A percentile compares a stretch with the other conserved stretches of the same genome.
These are phyloP conservation scores for Cornus florida DNA, from an alignment of 148 eudicot species.

Conservation along the genomic window DNA sequence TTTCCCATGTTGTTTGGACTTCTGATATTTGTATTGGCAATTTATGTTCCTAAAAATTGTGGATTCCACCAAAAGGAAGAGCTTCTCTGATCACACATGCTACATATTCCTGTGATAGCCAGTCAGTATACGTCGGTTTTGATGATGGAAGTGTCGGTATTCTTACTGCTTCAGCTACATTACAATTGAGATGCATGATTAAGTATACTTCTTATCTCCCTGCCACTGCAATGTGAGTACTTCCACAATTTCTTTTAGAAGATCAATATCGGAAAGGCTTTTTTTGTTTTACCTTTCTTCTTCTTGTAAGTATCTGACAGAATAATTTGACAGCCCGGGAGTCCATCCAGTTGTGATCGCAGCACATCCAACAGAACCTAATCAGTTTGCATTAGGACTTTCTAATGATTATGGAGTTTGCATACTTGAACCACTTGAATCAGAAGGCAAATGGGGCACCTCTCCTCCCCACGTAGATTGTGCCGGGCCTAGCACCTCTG, in stretches of 20 bases:
- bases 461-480: not conserved
- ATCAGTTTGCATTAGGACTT: conserved; percentile 16
- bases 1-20: not conserved
- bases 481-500: not conserved
- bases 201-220: conserved; percentile 71
- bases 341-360: conserved; percentile 75
- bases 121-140: conserved; percentile 68
- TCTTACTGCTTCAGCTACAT: conserved; percentile 50
- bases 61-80: conserved; percentile 24
- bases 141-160: conserved; percentile 84
- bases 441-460: conserved; percentile 18
- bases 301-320: not conserved
- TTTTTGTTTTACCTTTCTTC: not conserved
- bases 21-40: not conserved
- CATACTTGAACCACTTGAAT: conserved; percentile 15
- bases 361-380: conserved; percentile 17
- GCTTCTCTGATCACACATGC: conserved; percentile 21
- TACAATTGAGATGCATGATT: conserved; percentile 73
- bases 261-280: not conserved
- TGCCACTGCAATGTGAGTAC: conserved; percentile 61
- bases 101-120: conserved; percentile 48
- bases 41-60: conserved; percentile 14
- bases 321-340: conserved; percentile 38
- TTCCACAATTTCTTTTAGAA: not conserved
- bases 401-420: conserved; percentile 9